Conservation (phyloP, 208 protist species). For the Acanthamoeba sp. region DNA sequence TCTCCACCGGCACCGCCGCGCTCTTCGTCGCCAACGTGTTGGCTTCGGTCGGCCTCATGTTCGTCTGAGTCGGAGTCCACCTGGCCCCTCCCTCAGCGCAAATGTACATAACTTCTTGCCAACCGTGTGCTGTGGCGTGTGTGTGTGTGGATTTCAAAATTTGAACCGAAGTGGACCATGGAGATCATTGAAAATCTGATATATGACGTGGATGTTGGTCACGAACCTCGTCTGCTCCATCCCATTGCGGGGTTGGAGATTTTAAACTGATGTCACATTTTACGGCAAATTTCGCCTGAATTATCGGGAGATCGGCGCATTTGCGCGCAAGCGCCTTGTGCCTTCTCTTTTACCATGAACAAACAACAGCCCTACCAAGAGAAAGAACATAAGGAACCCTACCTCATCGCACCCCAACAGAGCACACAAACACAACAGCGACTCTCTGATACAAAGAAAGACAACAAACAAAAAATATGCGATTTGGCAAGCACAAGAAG, state of each 20-base stretch:
- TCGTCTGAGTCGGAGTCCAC: background rate
- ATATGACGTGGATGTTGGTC: too few relatives aligned
- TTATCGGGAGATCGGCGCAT: background rate
- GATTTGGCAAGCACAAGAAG: conserved; percentile 33
- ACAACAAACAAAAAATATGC: background rate
- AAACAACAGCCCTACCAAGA: background rate
- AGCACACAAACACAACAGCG: background rate
- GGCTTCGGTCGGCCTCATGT: background rate
- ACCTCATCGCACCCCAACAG: background rate
- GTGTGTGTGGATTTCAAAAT: too few relatives aligned
- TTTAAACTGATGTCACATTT: background rate
- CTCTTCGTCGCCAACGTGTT: conserved; percentile 30
- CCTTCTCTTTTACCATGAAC: background rate
- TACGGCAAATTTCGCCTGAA: background rate
- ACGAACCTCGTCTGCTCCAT: too few relatives aligned
- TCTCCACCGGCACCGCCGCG: conserved; percentile 29
- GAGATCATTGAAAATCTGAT: too few relatives aligned
- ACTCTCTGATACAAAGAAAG: background rate
- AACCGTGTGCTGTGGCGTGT: background rate
- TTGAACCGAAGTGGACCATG: too few relatives aligned
- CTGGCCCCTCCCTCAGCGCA: background rate
- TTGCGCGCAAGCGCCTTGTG: too few relatives aligned
- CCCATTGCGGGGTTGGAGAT: too few relatives aligned
- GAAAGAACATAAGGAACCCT: too few relatives aligned
- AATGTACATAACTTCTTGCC: background rate